Evolutionary conservation across 106 monocot species (phyloP), one percentile per base, ranked within the genome.

Genomic region (Apostasia ramifera): DNA sequence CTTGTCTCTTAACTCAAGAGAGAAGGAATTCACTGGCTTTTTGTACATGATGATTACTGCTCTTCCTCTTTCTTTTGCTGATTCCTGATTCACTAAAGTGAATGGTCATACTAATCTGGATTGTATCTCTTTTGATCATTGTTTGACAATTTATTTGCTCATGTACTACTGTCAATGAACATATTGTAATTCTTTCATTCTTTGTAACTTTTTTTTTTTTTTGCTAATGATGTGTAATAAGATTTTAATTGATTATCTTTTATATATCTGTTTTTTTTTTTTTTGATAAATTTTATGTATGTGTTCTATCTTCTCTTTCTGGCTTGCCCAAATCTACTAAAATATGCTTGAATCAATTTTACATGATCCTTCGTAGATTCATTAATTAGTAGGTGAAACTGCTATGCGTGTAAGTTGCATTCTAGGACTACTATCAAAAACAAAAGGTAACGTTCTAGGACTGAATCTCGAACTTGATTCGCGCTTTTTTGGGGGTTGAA

Each of bases 121-220:
- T n/a, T 64, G 51, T 40, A 40, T 43, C 53, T 51, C 51, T 68
- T 68, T 39, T 47, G 40, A 40, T 47, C 47, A 66, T 6, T 66
- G 14, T 26, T 66, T 66, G 37, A 40, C 40, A 40, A 58, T 58
- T 2, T 68, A 15, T 54, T 10, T 66, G 11, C 11, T 7, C 11
- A 53, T 53, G 9, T 12, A 66, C 62, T 44, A n/a, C 44, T 62
- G 44, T n/a, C 12, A 8, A 12, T 12, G 44, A 48, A 6, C 46
- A 65, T 1, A 47, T 12, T 26, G 46, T 45, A 47, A 65, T 47
- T 47, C 64, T 65, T 65, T 65, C 14, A 65, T 65, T 65, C 64
- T 41, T 53, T 68, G 5, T 1, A 53, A 11, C 12, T 13, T 68
- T 53, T 53, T 53, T 53, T 5, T 5, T 5, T 7, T 7, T 53